Percentiles rank a stretch among this genome's conserved stretches.
phyloP scores from a whole-genome alignment of 106 monocot species.

The Alisma plantagoaquatica region DNA sequence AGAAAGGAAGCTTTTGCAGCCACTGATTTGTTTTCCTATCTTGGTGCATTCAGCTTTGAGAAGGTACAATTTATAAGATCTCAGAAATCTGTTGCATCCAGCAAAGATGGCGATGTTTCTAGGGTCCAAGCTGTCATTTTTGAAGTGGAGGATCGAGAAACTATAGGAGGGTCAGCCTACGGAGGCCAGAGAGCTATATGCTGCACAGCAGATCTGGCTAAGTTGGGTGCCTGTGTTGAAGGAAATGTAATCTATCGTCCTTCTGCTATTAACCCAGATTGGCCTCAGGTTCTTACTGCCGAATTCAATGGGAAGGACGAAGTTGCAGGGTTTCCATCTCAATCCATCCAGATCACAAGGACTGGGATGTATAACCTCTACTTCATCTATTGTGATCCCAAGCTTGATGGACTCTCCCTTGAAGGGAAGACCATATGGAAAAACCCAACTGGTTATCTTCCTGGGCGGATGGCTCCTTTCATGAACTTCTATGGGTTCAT shows the following conservation, averaged over 20 bases:
- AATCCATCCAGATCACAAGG: conserved; percentile 43
- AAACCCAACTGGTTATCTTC: conserved; percentile 71
- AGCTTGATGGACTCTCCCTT: conserved; percentile 46
- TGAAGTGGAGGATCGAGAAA: conserved; percentile 69
- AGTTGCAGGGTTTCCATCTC: conserved; percentile 41
- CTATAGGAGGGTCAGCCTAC: conserved; percentile 78
- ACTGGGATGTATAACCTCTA: conserved; percentile 86
- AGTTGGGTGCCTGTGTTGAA: conserved; percentile 60
- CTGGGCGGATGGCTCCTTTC: conserved; percentile 84
- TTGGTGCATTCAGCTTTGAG: conserved; percentile 45
- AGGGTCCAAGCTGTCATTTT: conserved; percentile 77
- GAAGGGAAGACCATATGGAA: conserved; percentile 84
- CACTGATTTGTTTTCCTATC: neutral
- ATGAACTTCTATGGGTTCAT: conserved; percentile 85
- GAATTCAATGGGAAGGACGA: conserved; percentile 41
- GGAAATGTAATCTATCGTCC: conserved; percentile 58
- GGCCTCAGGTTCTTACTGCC: conserved; percentile 53
- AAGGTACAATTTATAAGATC: conserved; percentile 54
- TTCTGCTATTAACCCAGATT: conserved; percentile 41
- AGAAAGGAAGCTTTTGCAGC: neutral
- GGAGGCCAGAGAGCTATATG: conserved; percentile 83
- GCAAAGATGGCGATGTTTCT: conserved; percentile 19
- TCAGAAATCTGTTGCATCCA: conserved; percentile 30
- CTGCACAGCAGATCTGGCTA: conserved; percentile 85
- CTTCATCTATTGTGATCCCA: conserved; percentile 60